Evolutionary conservation across 1,284 basidiomycete species (phyloP).

Genomic region (Waitea zeae): DNA sequence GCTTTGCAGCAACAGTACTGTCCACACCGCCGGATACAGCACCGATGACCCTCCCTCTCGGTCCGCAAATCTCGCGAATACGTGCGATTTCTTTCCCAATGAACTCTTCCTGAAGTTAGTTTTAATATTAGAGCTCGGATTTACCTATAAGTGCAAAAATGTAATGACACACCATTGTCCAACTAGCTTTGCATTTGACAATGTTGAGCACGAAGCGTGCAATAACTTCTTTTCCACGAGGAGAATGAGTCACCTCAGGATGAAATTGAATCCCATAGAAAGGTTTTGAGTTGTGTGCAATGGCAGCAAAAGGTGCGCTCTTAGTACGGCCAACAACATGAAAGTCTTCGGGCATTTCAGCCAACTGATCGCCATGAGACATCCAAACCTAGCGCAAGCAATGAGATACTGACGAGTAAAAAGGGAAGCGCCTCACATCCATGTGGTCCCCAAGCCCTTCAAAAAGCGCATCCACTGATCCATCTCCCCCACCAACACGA

Average conservation of each 20-base stretch:
- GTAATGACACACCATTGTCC: conserved; percentile 73
- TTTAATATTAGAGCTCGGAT: conserved; percentile 1
- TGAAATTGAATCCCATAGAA: conserved; percentile 99
- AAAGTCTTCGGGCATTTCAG: conserved; percentile 69
- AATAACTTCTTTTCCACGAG: conserved; percentile 83
- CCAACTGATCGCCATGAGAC: conserved; percentile 96
- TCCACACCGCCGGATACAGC: conserved; percentile 98
- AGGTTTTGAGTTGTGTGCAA: conserved; percentile 81
- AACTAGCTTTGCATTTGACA: conserved; percentile 69
- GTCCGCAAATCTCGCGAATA: conserved; percentile 90
- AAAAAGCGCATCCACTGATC: conserved; percentile 66
- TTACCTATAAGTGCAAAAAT: conserved; percentile 2
- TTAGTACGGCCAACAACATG: conserved; percentile 78
- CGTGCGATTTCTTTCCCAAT: conserved; percentile 94
- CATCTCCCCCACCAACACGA: conserved; percentile 31
- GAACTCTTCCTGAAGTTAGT: conserved; percentile 68
- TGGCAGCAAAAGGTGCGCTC: conserved; percentile 85
- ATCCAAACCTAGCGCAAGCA: conserved; percentile 75
- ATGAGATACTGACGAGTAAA: not conserved
- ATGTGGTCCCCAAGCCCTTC: conserved; percentile 70
- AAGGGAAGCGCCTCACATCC: conserved; percentile 32
- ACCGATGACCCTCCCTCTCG: conserved; percentile 91
- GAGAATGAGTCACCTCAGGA: conserved; percentile 94
- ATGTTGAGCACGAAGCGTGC: conserved; percentile 77
- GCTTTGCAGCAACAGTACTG: conserved; percentile 93